A percentile compares a stretch with the other conserved stretches of the same genome.
Evolutionary conservation across 441 rosid species (phyloP).

Genomic region (Biscutella auriculata): DNA sequence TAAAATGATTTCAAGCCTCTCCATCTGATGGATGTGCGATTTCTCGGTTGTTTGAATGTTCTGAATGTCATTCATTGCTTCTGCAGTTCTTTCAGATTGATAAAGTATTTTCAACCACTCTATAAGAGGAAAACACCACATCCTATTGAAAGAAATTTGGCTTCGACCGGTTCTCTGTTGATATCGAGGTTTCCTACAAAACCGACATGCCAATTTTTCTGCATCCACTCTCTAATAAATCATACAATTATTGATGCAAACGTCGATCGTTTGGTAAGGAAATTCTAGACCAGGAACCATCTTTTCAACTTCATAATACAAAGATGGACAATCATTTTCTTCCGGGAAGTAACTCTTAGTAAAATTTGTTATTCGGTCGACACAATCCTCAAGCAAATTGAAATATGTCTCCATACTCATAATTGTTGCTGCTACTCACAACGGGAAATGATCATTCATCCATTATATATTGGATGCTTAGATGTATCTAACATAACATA

Average conservation of each 20-base stretch:
- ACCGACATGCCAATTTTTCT: background rate
- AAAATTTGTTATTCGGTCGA: no score
- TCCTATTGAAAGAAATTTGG: background rate
- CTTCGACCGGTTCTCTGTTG: background rate
- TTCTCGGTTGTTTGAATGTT: background rate
- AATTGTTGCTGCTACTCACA: background rate
- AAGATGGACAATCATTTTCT: background rate
- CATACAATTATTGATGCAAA: background rate
- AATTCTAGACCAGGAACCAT: background rate
- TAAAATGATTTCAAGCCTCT: background rate
- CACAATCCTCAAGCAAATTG: no score
- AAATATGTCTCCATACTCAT: no score
- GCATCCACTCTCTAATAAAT: background rate
- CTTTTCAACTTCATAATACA: background rate
- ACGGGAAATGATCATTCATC: background rate
- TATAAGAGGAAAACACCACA: background rate
- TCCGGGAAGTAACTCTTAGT: background rate
- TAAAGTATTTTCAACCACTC: background rate
- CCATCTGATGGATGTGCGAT: background rate
- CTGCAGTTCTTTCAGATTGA: background rate
- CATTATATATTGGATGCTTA: background rate
- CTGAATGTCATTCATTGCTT: background rate
- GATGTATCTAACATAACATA: background rate
- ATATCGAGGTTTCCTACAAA: background rate
- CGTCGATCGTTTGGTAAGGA: background rate